phyloP scores from a whole-genome alignment of 306 rosid genomes.

The Ormosia semicastrata region DNA sequence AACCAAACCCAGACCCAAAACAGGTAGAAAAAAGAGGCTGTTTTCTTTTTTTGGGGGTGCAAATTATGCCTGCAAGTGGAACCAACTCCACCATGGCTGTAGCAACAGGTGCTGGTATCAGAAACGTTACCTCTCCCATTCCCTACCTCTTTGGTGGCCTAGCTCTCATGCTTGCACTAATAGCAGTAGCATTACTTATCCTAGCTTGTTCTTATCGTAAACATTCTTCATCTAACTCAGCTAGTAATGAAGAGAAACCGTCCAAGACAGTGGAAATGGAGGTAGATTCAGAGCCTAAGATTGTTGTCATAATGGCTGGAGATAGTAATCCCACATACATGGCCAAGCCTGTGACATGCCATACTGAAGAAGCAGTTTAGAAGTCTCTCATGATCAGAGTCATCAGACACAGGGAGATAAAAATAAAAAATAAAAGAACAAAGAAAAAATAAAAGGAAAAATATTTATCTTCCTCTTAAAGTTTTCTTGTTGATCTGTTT shows the following conservation, averaged over 20 bases:
- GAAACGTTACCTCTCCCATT: conserved; percentile 52
- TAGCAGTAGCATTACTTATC: conserved; percentile 48
- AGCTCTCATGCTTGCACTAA: conserved; percentile 55
- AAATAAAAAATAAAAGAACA: neutral
- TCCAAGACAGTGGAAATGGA: conserved; percentile 9
- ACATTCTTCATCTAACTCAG: neutral
- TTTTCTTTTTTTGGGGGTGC: neutral
- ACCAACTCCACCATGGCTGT: conserved; percentile 18
- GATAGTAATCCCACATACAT: conserved; percentile 67
- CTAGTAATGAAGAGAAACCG: conserved; percentile 15
- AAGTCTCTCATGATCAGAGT: neutral
- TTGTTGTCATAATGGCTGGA: conserved; percentile 91
- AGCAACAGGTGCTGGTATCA: conserved; percentile 28
- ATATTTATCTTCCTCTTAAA: neutral
- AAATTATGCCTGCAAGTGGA: conserved; percentile 26
- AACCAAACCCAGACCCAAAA: neutral
- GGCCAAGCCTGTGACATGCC: conserved; percentile 55
- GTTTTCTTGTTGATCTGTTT: neutral
- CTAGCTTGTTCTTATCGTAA: conserved; percentile 52
- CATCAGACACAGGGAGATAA: neutral
- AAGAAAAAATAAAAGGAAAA: neutral
- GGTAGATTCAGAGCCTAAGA: conserved; percentile 44
- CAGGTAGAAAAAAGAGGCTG: neutral
- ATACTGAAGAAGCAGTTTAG: neutral
- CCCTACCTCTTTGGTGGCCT: conserved; percentile 65